Evolutionary conservation across 805 yeast genomes (phyloP), one percentile per base, ranked within the genome.

Genomic region (Nakazawaea holstii): DNA sequence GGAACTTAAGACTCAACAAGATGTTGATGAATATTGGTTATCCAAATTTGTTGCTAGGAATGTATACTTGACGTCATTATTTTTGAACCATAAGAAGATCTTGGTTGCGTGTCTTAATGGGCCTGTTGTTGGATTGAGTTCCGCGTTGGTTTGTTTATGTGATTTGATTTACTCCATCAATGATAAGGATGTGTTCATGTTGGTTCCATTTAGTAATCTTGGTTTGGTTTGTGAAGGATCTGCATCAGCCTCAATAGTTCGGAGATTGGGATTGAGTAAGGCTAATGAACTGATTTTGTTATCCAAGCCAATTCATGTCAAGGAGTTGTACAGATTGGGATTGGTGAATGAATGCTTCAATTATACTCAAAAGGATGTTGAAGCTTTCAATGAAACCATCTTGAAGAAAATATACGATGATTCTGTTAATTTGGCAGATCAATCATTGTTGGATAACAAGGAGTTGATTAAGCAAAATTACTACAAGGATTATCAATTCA

Each of bases 151-250:
- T 10, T 77, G 84, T n/a, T 66, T 85, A 46, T 80, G 86, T 64
- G 97, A 89, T 64, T 71, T 89, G 50, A 72, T 89, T 8, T 88
- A 87, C 59, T 82, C 84, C 11, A 76, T 73, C 54, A 79, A 82
- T 56, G 76, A 73, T 40, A 68, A 73, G 35, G 74, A 77, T 43
- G 76, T 80, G 50, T 80, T 66, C 58, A 59, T 88, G 52, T 74
- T 82, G 57, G 74, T 82, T 13, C 96, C 97, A 6, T 89, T 89
- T 65, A 80, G 90, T 39, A 84, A 83, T 59, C 73, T 89, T 55
- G 95, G 96, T 2, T 74, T 89, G 55, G 90, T 86, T 2, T 79
- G 85, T 51, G 97, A 89, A 64, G 95, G 96, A 48, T 87, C 82
- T 4, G 68, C 87, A 1, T 78, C 88, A 13, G 75, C 80, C 8